Evolutionary conservation across 2,329 filamentous ascomycete genomes (phyloP), one percentile per base, ranked within the genome.

Genomic region (Bertia moriformis): DNA sequence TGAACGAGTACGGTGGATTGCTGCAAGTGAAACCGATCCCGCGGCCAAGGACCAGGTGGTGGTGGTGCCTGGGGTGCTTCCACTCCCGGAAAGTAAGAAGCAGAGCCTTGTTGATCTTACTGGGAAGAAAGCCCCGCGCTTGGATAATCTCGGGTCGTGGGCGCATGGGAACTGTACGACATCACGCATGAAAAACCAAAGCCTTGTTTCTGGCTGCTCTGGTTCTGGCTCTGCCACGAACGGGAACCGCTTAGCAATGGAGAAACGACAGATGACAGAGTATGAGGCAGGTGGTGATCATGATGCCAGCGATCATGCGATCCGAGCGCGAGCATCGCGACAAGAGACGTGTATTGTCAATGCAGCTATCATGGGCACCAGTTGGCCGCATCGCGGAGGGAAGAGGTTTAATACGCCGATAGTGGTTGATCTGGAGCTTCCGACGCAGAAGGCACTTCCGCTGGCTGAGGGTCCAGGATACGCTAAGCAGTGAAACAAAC

Each of bases 291-390:
- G n/a, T n/a, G n/a, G n/a, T n/a, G n/a, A n/a, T n/a, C n/a, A n/a
- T n/a, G 24, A 29, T n/a, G n/a, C 24, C n/a, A 10, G 24, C 24
- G n/a, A n/a, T 29, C 10, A 29, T n/a, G 24, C 10, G 24, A 29
- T 29, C n/a, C 24, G 10, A 10, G 10, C 24, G 10, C 32, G 49
- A 37, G n/a, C n/a, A n/a, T n/a, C n/a, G n/a, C 58, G 60, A 48
- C 55, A 48, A 40, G 67, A 74, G 53, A 76, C 69, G 4, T 72
- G 64, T 48, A 58, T 77, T 43, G 61, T 76, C 46, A 77, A 77
- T 50, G 69, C 71, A 5, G 66, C 70, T 33, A 67, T 72, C 42
- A 59, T 70, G 56, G 64, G 63, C 15, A 64, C 56, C 14, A 67
- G 65, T 44, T 63, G 59, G 51, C 61, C 61, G 38, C 58, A 62